Evolutionary conservation across 2,329 filamentous ascomycete species (phyloP), one percentile per base, ranked within the genome.

Genomic region (Coniella vitis): DNA sequence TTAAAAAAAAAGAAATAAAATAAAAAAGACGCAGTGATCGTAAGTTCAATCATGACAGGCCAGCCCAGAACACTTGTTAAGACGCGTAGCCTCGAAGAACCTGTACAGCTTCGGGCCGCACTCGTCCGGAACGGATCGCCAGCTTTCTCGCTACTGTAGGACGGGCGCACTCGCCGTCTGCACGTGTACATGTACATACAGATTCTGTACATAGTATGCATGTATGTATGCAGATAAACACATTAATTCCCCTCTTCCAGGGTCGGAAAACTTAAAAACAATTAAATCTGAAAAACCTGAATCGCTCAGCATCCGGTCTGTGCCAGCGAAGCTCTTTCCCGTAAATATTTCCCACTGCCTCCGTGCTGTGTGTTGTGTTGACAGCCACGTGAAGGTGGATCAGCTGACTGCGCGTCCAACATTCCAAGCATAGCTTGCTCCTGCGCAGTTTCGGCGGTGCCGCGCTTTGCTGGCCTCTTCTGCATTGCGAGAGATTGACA

Each of bases 381-480:
- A n/a, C n/a, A 34, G 29, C 19, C 37, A 47, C 45, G 45, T 46
- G 44, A 32, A 35, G 9, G 29, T 38, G 45, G 32, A 35, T 47
- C 37, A 22, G 45, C 45, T 34, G 45, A 17, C 29, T 22, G 14
- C 17, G 37, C 25, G 13, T 14, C 14, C 16, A 29, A 31, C 16
- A 10, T n/a, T 14, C 13, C 34, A 32, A 34, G 25, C n/a, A n/a
- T n/a, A 39, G n/a, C 37, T n/a, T 35, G 13, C n/a, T 29, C 17
- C 36, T 34, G 7, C 22, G 21, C 36, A 29, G 12, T 22, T 29
- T 38, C 34, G 35, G 22, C 10, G 14, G 35, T 25, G 35, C 32
- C 31, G 32, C 19, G 41, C 41, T 44, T 32, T 42, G 40, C 20
- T 42, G 40, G 29, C 40, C 13, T n/a, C n/a, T 32, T 20, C 40